Conservation (phyloP, 176 grass and related monocot species). For the Luzula sylvatica region DNA sequence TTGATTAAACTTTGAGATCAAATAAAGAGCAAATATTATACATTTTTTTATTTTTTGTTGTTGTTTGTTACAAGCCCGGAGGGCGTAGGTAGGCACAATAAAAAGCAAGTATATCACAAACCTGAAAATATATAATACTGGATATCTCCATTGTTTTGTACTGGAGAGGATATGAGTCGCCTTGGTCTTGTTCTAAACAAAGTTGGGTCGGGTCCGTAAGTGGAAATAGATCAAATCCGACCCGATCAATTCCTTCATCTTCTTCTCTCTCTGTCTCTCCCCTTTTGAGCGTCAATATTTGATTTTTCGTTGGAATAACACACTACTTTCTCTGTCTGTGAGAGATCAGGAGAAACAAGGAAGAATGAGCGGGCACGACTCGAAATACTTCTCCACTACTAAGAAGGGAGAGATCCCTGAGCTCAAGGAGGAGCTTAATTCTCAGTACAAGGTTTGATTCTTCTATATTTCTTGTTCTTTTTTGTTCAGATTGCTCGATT, state of each 20-base stretch:
- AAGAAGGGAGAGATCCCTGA: slow-evolving; percentile 99
- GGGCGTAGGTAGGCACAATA: too few relatives aligned
- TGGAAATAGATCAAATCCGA: slow-evolving; percentile 5
- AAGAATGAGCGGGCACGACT: slow-evolving; percentile 97
- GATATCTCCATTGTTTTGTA: background rate
- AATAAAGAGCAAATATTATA: too few relatives aligned
- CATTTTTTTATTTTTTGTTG: too few relatives aligned
- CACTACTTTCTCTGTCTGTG: background rate
- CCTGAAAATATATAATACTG: too few relatives aligned
- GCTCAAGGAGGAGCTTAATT: slow-evolving; percentile 99
- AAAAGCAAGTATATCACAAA: too few relatives aligned
- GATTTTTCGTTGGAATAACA: background rate
- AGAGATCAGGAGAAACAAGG: background rate
- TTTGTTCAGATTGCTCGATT: background rate
- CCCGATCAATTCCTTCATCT: background rate
- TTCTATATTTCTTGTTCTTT: slow-evolving; percentile 30
- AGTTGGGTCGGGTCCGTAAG: background rate
- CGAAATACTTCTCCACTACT: slow-evolving; percentile 99
- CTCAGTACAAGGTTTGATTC: slow-evolving; percentile 85
- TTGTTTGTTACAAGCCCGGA: too few relatives aligned
- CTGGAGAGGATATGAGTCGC: background rate
- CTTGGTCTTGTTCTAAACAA: background rate
- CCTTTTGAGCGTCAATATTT: background rate
- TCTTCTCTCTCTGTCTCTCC: background rate
- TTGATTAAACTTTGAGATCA: too few relatives aligned